Conservation (phyloP, 345 rosid genomes). For the Clarkia xantiana region DNA sequence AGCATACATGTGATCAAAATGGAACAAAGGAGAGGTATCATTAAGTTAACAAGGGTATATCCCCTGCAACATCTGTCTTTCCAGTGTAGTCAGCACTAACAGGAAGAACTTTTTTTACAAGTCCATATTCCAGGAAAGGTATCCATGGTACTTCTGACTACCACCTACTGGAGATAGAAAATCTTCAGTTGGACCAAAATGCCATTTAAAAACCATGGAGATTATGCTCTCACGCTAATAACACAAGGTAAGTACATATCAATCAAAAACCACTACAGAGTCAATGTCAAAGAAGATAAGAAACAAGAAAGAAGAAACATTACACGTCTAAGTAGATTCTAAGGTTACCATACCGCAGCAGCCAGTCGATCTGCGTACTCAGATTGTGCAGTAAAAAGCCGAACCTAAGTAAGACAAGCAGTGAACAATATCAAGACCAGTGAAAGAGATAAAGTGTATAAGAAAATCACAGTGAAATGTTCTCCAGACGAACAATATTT, state of each 20-base stretch:
- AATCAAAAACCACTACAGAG: background rate
- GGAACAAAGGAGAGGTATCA: background rate
- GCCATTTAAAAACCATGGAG: background rate
- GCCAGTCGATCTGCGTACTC: slow-evolving; percentile 73
- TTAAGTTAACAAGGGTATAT: no score
- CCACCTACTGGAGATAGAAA: background rate
- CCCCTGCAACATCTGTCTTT: no score
- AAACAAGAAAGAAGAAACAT: no score
- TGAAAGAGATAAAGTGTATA: background rate
- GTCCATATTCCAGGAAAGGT: no score
- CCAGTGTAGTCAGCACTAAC: no score
- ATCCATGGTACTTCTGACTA: no score
- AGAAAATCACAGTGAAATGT: background rate
- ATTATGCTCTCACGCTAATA: background rate
- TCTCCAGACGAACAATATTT: no score
- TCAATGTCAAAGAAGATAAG: no score
- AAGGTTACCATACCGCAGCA: slow-evolving; percentile 36
- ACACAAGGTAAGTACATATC: background rate
- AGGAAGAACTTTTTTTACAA: no score
- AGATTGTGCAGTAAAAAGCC: slow-evolving; percentile 68
- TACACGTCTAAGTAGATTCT: background rate
- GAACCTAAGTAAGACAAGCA: slow-evolving; percentile 28
- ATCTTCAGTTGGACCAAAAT: background rate
- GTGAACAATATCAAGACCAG: no score
- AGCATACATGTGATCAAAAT: background rate